Base-by-base conservation (phyloP, 352 stramenopile species). In the Vaucheria bursata region DNA sequence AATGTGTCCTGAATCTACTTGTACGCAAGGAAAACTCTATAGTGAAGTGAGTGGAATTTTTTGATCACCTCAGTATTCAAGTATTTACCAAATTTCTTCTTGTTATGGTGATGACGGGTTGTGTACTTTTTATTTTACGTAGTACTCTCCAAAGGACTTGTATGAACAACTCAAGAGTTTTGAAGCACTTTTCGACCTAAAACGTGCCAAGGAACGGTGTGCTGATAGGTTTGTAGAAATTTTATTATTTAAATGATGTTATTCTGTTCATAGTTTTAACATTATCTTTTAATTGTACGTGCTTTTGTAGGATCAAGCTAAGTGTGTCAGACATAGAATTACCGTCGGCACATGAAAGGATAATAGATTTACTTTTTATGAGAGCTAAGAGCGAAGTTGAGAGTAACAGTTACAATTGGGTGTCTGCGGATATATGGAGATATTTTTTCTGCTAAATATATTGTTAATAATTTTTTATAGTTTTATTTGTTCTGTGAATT, bases 101-200 rank as follows among this genome's bases (percentile, higher is more conserved):
- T n/a, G n/a, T n/a, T n/a, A n/a, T n/a, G n/a, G n/a, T n/a, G n/a
- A n/a, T n/a, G n/a, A n/a, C n/a, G n/a, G n/a, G n/a, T n/a, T n/a
- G n/a, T n/a, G n/a, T n/a, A n/a, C n/a, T 69, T 29, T 69, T 4
- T 38, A 6, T 6, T 38, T 34, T 38, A 18, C 34, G 31, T 35
- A 72, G 79, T 96, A 91, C 74, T 89, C 89, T 0, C 93, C 97
- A 79, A 89, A 87, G 66, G 86, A 87, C 18, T 85, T 98, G 29
- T 95, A 98, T 78, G 98, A 85, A 25, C 95, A 98, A 83, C 89
- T 98, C 53, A 98, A 98, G 85, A 98, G 96, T 80, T 93, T 97
- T 73, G 92, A 97, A 83, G 91, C 91, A 32, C 88, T 99, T 4
- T 98, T 98, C 73, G 92, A 98, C 84, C 78, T 95, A 7, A 88